Conservation (phyloP, 495 filamentous ascomycete species). For the Pseudevernia furfuracea region DNA sequence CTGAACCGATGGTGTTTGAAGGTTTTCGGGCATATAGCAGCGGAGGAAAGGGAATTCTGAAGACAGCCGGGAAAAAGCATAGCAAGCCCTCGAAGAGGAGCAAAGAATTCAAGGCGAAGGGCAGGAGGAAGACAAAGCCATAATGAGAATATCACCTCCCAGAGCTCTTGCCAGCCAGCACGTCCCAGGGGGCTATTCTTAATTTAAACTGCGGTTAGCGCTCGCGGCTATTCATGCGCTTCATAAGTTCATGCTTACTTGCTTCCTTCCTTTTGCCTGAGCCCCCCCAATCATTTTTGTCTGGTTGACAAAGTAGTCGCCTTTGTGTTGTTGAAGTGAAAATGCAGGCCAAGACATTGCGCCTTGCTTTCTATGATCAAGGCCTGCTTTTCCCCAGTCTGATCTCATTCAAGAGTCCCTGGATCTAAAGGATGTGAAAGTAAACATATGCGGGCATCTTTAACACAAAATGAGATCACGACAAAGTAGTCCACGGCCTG, state of each 20-base stretch:
- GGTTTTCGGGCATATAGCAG: constrained; percentile 70
- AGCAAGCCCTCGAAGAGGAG: constrained; percentile 46
- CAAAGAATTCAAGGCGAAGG: constrained; percentile 56
- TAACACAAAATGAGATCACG: constrained; percentile 20
- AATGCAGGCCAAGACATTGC: background rate
- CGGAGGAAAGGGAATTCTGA: constrained; percentile 54
- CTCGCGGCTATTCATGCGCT: background rate
- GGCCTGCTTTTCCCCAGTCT: background rate
- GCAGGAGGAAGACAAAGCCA: constrained; percentile 37
- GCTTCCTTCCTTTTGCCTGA: background rate
- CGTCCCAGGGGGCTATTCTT: no score
- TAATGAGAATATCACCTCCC: background rate
- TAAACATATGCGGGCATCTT: background rate
- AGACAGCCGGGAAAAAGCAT: constrained; percentile 46
- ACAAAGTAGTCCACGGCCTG: constrained; percentile 21
- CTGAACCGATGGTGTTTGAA: constrained; percentile 77
- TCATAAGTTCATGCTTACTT: background rate
- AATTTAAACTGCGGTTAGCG: no score
- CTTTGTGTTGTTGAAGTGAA: background rate
- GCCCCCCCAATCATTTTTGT: background rate
- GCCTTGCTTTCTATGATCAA: background rate
- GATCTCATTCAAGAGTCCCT: background rate
- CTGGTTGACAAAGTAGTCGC: background rate
- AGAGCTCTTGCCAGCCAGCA: no score
- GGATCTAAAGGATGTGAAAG: background rate